A percentile compares a stretch with the other conserved stretches of the same genome.
Evolutionary conservation across 345 rosid genomes (phyloP).

Genomic region (Pistacia vera): DNA sequence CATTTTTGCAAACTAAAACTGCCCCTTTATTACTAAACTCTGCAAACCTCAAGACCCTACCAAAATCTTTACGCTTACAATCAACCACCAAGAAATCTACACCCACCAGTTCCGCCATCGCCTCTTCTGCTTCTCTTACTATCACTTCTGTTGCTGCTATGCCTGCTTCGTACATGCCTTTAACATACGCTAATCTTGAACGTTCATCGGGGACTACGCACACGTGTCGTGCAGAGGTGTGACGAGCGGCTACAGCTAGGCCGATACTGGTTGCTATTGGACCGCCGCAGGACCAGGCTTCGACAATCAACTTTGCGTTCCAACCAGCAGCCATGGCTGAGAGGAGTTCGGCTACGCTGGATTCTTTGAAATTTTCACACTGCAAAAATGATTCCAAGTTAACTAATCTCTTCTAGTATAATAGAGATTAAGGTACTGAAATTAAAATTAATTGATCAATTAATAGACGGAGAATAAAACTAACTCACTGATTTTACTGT

Average conservation of each 20-base stretch:
- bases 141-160: slow-evolving; percentile 33
- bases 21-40: slow-evolving; percentile 67
- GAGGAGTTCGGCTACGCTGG: slow-evolving; percentile 72
- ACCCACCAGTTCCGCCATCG: slow-evolving; percentile 48
- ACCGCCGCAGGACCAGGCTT: slow-evolving; percentile 71
- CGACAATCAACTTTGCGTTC: slow-evolving; percentile 73
- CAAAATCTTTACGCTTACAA: slow-evolving; percentile 60
- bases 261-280: slow-evolving; percentile 74
- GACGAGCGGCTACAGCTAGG: slow-evolving; percentile 67
- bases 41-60: slow-evolving; percentile 59
- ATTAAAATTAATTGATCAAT: too few species aligned
- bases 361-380: slow-evolving; percentile 55
- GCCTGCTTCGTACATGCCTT: slow-evolving; percentile 40
- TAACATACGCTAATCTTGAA: slow-evolving; percentile 56
- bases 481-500: slow-evolving; percentile 64
- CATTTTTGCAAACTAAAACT: slow-evolving; percentile 78
- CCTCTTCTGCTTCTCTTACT: slow-evolving; percentile 62
- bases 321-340: slow-evolving; percentile 95
- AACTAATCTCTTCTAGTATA: too few species aligned
- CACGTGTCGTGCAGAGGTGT: slow-evolving; percentile 73
- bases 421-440: too few species aligned
- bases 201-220: slow-evolving; percentile 78
- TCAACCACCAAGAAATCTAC: slow-evolving; percentile 83
- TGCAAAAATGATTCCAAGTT: slow-evolving; percentile 15
- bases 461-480: too few species aligned